A percentile compares a stretch with the other conserved stretches of the same genome.
Evolutionary conservation across 495 filamentous ascomycete species (phyloP).

Genomic region (Platismatia glauca): DNA sequence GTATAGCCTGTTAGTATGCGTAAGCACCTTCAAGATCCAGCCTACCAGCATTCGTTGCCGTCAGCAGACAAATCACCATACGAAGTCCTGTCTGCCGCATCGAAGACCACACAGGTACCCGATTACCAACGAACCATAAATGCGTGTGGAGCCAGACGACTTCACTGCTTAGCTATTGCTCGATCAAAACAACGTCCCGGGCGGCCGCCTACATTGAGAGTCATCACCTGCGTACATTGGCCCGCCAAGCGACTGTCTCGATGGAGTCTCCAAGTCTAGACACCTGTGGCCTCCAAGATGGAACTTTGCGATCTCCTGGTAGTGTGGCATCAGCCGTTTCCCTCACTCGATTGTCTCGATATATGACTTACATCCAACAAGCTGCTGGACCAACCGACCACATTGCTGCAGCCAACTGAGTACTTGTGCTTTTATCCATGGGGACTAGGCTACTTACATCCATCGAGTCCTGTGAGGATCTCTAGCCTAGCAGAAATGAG

Average conservation of each 20-base stretch:
- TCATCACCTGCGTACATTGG: slow-evolving; percentile 8
- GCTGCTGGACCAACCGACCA: neutral
- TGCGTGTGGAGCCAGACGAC: slow-evolving; percentile 16
- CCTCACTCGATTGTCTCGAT: neutral
- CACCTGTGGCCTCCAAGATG: slow-evolving; percentile 12
- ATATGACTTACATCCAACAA: neutral
- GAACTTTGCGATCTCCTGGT: slow-evolving; percentile 3
- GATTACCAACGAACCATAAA: slow-evolving; percentile 16
- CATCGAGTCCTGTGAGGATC: slow-evolving; percentile 4
- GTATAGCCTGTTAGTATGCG: neutral
- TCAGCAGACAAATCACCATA: neutral
- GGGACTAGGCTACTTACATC: slow-evolving; percentile 4
- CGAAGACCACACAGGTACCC: slow-evolving; percentile 11
- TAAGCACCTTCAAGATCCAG: neutral
- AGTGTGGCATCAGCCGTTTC: neutral
- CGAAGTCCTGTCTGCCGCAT: slow-evolving; percentile 8
- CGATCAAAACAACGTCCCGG: neutral
- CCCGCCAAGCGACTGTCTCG: slow-evolving; percentile 14
- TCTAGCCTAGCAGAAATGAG: neutral
- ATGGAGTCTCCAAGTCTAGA: slow-evolving; percentile 5
- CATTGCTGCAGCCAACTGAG: neutral
- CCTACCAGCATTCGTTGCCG: slow-evolving; percentile 1
- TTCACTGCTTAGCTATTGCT: neutral
- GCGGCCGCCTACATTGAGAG: neutral
- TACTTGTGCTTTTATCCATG: neutral